Base-by-base conservation (phyloP, 148 eudicot species). In the Vaccinium myrtillus region DNA sequence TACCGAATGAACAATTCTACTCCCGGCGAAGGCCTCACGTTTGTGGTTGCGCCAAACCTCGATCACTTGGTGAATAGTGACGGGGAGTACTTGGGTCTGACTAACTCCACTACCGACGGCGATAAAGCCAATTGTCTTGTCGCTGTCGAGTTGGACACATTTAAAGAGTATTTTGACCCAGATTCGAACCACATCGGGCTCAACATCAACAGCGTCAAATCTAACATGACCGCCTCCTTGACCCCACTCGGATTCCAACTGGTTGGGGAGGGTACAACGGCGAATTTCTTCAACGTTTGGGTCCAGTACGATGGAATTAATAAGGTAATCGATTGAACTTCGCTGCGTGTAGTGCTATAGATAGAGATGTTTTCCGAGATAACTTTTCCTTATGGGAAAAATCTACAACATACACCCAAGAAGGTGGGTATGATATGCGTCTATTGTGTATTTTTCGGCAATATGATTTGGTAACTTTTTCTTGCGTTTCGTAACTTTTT, bases 71-170 rank as follows among this genome's bases (percentile, higher is more conserved):
- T 67, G 0, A 85, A 78, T 6, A 96, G 98, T 84, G 46, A 50
- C 50, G 95, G 93, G 13, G 49, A 88, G 83, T 96, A 71, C 25
- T 90, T 94, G 8, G 98, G 96, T 5, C 82, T 96, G 10, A 94
- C 98, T 0, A 96, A 96, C 82, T 75, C 91, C 2, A 77, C 94
- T 8, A 51, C 90, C 1, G 95, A 96, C n/a, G 91, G 94, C 0
- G 19, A 69, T 43, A 0, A 43, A 6, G 46, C 1, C 0, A 94
- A 94, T 83, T 78, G 77, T 0, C 14, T 96, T 36, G 79, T 96
- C 7, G 98, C 98, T 0, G 86, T 96, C 15, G 98, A 96, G 82
- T 89, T 96, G 58, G 98, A 96, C 54, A 94, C 98, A 0, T 67
- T 50, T 59, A 90, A 88, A 75, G 88, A 91, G 61, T 87, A 85